Evolutionary conservation across 1,284 basidiomycete genomes (phyloP), one percentile per base, ranked within the genome.

Genomic region (Laetiporus sulphureus): DNA sequence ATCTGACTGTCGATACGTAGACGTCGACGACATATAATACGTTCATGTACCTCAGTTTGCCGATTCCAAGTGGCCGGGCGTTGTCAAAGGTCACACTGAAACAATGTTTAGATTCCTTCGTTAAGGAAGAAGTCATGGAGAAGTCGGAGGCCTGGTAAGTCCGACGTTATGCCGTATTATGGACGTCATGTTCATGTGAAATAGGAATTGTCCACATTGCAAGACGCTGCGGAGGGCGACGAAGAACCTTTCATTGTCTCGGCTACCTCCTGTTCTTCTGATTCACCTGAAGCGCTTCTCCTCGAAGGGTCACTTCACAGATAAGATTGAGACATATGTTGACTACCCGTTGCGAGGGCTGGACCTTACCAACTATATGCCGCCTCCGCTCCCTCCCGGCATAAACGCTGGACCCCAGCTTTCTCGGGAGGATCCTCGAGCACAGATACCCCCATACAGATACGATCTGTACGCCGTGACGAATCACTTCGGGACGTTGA

Each of bases 201-300:
- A 5, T 51, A 93, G 91, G 91, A 82, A 91, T 62, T 96, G 93
- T 61, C 92, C 95, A 1, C 75, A 81, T 44, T 99, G 95, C 74
- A 97, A 93, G 67, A 71, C 72, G 29, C 80, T 88, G 39, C 78
- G 91, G 36, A 79, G 79, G 46, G 91, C 93, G 3, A 79, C 82
- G 15, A 95, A 96, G 62, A 78, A 75, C 30, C 74, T 99, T n/a
- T 88, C 88, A 4, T 70, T 91, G 19, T 81, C 94, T 2, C 84
- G 95, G 12, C 73, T 99, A 10, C 96, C 96, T 0, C 93, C 93
- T 0, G 81, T 99, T 27, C 75, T 99, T 11, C 71, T 99, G 49
- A 93, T 99, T 53, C 94, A 98, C 58, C 74, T 99, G 32, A 99
- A 99, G 60, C 81, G 96, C 24, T 99, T 99, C 67, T 88, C 89